Evolutionary conservation across 1,284 basidiomycete species (phyloP), one percentile per base, ranked within the genome.

Genomic region (Bjerkandera adusta): DNA sequence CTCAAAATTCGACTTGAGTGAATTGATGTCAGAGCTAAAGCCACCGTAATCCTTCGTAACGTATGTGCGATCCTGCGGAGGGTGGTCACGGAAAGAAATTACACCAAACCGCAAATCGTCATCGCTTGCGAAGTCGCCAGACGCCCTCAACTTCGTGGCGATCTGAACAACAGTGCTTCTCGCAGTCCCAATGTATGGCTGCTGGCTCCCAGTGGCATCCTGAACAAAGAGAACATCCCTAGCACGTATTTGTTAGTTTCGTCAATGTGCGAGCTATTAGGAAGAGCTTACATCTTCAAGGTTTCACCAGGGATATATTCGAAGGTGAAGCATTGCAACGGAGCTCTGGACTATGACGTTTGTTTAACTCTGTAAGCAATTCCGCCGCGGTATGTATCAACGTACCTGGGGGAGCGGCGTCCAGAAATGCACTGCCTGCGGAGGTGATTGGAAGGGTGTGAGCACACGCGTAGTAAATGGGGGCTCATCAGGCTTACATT

Each of bases 1-100:
- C 42, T 67, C 68, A 50, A 80, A 67, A 48, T 73, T 68, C 33
- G 63, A 58, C 52, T 76, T 70, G 30, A 79, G 66, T 16, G 61
- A 59, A n/a, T 60, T 55, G 46, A 76, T 70, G 50, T 74, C 64
- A 2, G 67, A 68, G 12, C 71, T 72, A 59, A 82, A 81, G 3
- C 70, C 69, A n/a, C n/a, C n/a, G 51, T 73, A 64, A 45, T 60
- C 70, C 53, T 74, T 70, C 51, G 72, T 72, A 20, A 79, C 64
- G 55, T 76, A 71, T 32, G 63, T 61, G 40, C 67, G 66, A 50
- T 76, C 75, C 55, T 77, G 75, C 11, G 73, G 73, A 5, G 69
- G 71, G 57, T 77, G 71, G 53, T 78, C 75, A 15, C 73, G 62
- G 54, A 71, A 72, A 41, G 67, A 64, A 54, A 71, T 65, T 38